Evolutionary conservation across 2,329 filamentous ascomycete species (phyloP), one percentile per base, ranked within the genome.

Genomic region (Sordariomycetes sp.): DNA sequence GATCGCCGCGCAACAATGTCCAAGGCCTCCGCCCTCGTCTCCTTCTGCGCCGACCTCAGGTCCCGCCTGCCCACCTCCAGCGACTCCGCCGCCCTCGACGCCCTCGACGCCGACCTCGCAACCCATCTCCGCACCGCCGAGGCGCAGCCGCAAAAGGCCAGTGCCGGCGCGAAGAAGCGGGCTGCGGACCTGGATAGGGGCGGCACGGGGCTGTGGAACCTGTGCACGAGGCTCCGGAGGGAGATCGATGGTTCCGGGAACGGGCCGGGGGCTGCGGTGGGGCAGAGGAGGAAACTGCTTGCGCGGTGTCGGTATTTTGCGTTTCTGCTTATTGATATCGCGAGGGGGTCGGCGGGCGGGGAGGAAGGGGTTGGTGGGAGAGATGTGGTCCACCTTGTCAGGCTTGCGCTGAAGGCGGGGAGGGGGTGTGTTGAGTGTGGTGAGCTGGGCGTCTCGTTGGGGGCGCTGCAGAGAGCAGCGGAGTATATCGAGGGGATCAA

Each of bases 151-250:
- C 18, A 60, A 53, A 8, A 58, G 25, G n/a, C 48, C 10, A 28
- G 50, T 10, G 14, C 20, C 16, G 48, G 16, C 18, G 46, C 60
- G 35, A 28, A 60, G 20, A 18, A 50, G 3, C 54, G 56, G n/a
- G 59, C 60, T 3, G 65, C 61, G 37, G 75, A 81, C 5, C 70
- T 89, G 3, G 85, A 88, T 60, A 68, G 63, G 5, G 66, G 74
- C 7, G 87, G 82, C 2, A 82, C 79, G 0, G 72, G 74, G 25
- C 70, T 90, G 8, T 90, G 87, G 87, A 90, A 90, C 62, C 66
- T 79, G 6, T 83, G 83, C 48, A 83, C 83, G 1, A 77, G 79
- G 28, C 65, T 83, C 6, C 46, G 46, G 20, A 24, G 46, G 10
- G 46, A 50, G 20, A n/a, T 50, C 46, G 14, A 5, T 25, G 5